A percentile compares a stretch with the other conserved stretches of the same genome.
phyloP scores from a whole-genome alignment of 192 early-diverging fungal genomes.

The Coemansia sp. region DNA sequence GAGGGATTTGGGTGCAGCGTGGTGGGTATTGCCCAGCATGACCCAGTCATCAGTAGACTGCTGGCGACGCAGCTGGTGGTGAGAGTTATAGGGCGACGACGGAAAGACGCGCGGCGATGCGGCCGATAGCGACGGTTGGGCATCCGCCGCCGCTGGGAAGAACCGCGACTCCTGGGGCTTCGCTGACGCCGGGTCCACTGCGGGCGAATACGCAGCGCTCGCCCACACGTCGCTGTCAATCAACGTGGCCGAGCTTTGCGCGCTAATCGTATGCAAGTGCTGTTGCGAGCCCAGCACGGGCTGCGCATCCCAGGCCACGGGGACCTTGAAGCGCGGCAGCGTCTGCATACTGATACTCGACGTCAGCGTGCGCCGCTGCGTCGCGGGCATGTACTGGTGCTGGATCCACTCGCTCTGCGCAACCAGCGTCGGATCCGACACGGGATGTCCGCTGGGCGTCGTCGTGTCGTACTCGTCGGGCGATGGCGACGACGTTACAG shows the following conservation, averaged over 20 bases:
- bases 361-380: slow-evolving; percentile 23
- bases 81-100: slow-evolving; percentile 8
- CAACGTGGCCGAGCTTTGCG: slow-evolving; percentile 38
- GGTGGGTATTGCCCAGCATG: slow-evolving; percentile 10
- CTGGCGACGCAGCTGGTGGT: slow-evolving; percentile 44
- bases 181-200: not conserved
- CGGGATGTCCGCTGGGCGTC: not conserved
- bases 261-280: slow-evolving; percentile 9
- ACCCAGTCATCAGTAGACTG: slow-evolving; percentile 45
- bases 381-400: slow-evolving; percentile 6
- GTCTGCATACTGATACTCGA: slow-evolving; percentile 52
- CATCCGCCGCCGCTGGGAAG: slow-evolving; percentile 18
- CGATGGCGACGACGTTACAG: slow-evolving; percentile 18
- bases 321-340: slow-evolving; percentile 32
- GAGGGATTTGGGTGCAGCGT: not conserved
- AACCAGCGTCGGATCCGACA: not conserved
- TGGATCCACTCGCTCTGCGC: not conserved
- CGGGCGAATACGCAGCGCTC: not conserved
- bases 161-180: slow-evolving; percentile 34
- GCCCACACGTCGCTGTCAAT: slow-evolving; percentile 48
- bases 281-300: not conserved
- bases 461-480: slow-evolving; percentile 3
- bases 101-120: not conserved
- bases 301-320: slow-evolving; percentile 25
- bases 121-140: not conserved